Base-by-base conservation (phyloP, 2,329 filamentous ascomycete genomes). In the Cercospora zeina region DNA sequence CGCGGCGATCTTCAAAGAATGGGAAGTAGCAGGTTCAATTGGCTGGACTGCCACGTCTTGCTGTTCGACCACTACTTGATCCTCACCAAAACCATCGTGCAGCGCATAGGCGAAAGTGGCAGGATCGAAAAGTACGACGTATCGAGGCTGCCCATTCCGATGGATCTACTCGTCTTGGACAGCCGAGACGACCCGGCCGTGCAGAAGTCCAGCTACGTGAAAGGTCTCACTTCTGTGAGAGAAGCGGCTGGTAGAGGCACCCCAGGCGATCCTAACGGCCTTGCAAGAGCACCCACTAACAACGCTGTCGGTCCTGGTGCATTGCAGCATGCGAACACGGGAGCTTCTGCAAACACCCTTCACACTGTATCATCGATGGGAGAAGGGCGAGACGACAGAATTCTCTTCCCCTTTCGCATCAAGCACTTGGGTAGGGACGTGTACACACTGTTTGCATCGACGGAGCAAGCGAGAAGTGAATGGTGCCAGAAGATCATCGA, bases 1-100 rank as follows among this genome's bases (percentile, higher is more conserved):
- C 87, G 93, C 70, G 95, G 95, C 61, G 93, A 97, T 69, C 79
- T 99, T 61, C 91, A 96, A 74, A 84, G 95, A 65, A 89, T 92
- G 80, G 92, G 93, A 59, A 90, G 88, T 47, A 96, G 90, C 74
- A 87, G 92, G 61, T 95, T 97, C 73, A 89, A 88, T 66, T 96
- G 93, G 89, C 87, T 97, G 7, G 95, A 99, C 71, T 96, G 91
- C 0, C 92, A 97, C 74, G 92, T 91, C 2, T 84, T 99, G 50
- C 83, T 99, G 0, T 97, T 99, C 72, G 96, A 99, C 71, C 93
- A 99, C 77, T 99, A 97, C 75, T 83, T 99, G 37, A 93, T 99
- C 34, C 79, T 99, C 49, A 90, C 95, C 39, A 99, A 99, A 79
- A 71, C 70, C 1, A 83, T 91, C 7, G 82, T 87, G 3, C 81